Base-by-base conservation (phyloP, 2,329 filamentous ascomycete species). In the Penicillium sp. region DNA sequence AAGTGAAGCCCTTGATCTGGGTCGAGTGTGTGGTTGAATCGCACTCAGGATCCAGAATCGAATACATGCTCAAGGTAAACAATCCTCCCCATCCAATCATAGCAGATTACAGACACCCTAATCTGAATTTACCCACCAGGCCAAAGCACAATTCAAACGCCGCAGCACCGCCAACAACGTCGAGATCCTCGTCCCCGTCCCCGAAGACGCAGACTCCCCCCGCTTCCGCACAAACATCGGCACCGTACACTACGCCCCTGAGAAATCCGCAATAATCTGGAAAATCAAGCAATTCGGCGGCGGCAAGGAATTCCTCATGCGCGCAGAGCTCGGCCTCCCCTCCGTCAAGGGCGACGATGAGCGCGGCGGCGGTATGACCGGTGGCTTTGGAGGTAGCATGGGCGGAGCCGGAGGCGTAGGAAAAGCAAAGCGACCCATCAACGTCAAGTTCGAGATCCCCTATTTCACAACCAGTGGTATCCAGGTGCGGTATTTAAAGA, bases 251-350 rank as follows among this genome's bases (percentile, higher is more conserved):
- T 99, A 99, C 68, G 92, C 92, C 3, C 93, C 93, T 0, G 93
- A 99, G 72, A 92, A 95, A 66, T 95, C 89, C 56, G 92, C 92
- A 51, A 99, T 99, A 61, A 88, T 99, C 42, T 99, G 93, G 93
- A 99, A 99, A 78, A 99, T 99, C 71, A 99, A 99, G 78, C 93
- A 99, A 66, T 99, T 99, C 71, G 93, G 93, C 37, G 93, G 93
- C n/a, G 84, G 86, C 61, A 99, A 99, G 74, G 93, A 99, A 68
- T 99, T 99, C 65, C 78, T 99, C 61, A 99, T 99, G 93, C 87
- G 93, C 49, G 93, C 93, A 14, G 93, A 99, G 75, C 80, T 99
- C 11, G 93, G 93, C 41, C 77, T 99, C 36, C 93, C 93, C 0
- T 95, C 89, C 50, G 93, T 99, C 16, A 86, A 93, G 57, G 92